Percentiles rank a stretch among this genome's conserved stretches.
Evolutionary conservation across 805 yeast genomes (phyloP).

Genomic region (Pichia membranifaciens): DNA sequence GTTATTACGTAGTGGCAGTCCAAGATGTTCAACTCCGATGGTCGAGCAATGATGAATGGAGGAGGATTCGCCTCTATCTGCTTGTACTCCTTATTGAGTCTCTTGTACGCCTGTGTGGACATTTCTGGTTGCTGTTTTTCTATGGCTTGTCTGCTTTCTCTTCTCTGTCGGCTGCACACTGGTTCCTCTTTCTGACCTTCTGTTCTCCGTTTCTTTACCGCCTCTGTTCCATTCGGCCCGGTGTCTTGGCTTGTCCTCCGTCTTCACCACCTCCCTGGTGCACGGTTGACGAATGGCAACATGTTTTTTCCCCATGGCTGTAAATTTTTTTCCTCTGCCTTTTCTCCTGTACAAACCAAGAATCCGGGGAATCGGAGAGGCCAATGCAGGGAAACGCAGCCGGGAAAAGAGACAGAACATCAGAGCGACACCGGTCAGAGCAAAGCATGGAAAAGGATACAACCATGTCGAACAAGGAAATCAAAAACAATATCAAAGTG

Average conservation of each 20-base stretch:
- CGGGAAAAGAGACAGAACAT: not conserved
- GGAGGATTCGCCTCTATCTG: conserved; percentile 73
- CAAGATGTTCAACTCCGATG: conserved; percentile 78
- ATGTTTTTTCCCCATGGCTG: not conserved
- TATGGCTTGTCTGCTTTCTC: too few relatives aligned
- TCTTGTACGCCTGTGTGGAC: conserved; percentile 30
- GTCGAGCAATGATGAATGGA: conserved; percentile 78
- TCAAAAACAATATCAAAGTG: conserved; percentile 43
- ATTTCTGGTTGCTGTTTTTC: conserved; percentile 14
- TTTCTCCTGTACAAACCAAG: not conserved
- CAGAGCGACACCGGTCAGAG: too few relatives aligned
- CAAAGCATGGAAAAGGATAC: not conserved
- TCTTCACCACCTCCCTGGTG: conserved; percentile 7
- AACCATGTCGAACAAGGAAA: conserved; percentile 29
- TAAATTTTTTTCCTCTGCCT: conserved; percentile 1
- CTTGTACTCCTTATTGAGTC: conserved; percentile 77
- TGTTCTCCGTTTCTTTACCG: too few relatives aligned
- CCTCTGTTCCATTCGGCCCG: not conserved
- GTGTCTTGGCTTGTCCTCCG: too few relatives aligned
- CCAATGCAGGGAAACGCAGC: not conserved
- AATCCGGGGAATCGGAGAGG: conserved; percentile 6
- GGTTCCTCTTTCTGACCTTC: too few relatives aligned
- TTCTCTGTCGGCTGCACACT: too few relatives aligned
- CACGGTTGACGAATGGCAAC: not conserved
- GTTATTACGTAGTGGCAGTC: conserved; percentile 93